A percentile compares a stretch with the other conserved stretches of the same genome.
These are phyloP conservation scores for Populus pruinosa DNA, from an alignment of 345 rosid genomes.

Conservation along the genomic window DNA sequence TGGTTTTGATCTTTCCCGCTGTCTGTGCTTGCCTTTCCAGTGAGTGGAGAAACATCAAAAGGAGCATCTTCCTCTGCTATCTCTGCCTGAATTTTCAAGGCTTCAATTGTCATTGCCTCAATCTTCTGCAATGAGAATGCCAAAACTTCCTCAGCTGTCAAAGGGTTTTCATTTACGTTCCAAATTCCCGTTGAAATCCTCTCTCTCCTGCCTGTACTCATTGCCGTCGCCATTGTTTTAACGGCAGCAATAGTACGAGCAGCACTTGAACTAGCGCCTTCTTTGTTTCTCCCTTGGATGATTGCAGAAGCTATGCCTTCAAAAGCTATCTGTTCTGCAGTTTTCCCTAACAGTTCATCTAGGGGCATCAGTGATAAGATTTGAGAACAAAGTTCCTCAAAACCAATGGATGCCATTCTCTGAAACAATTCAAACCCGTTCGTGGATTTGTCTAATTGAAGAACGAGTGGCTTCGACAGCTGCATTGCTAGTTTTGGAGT, in stretches of 20 bases:
- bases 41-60: slow-evolving; percentile 60
- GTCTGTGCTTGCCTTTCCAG: slow-evolving; percentile 22
- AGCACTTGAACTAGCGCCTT: slow-evolving; percentile 83
- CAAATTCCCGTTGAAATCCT: slow-evolving; percentile 82
- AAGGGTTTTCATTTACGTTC: slow-evolving; percentile 60
- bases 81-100: slow-evolving; percentile 81
- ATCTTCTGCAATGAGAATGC: slow-evolving; percentile 74
- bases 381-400: slow-evolving; percentile 58
- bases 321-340: slow-evolving; percentile 94
- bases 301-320: slow-evolving; percentile 95
- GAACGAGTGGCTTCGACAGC: slow-evolving; percentile 71
- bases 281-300: slow-evolving; percentile 90
- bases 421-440: slow-evolving; percentile 78
- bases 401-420: slow-evolving; percentile 54
- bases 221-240: slow-evolving; percentile 67
- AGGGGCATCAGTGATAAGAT: slow-evolving; percentile 60
- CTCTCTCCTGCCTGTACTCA: slow-evolving; percentile 70
- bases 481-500: slow-evolving; percentile 90
- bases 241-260: slow-evolving; percentile 76
- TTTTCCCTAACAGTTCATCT: slow-evolving; percentile 82
- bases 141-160: slow-evolving; percentile 65
- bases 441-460: slow-evolving; percentile 28
- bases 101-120: slow-evolving; percentile 76
- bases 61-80: slow-evolving; percentile 80
- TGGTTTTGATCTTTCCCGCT: slow-evolving; percentile 31